Conservation (phyloP, 305 asterid genomes). For the Solanum aculeatissimum region DNA sequence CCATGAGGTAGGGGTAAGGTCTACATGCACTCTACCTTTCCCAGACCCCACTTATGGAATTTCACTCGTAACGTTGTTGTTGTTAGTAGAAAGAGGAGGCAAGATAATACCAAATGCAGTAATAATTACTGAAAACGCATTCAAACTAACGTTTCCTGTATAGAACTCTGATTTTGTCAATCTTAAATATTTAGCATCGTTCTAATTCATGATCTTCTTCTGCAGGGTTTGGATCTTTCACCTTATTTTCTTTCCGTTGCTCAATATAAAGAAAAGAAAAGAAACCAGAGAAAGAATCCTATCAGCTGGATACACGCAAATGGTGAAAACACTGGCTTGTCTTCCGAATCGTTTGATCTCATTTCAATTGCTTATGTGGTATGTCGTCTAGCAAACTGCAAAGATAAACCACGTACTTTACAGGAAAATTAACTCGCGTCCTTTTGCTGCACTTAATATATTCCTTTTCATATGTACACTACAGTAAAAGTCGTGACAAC, state of each 20-base stretch:
- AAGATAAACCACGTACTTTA: neutral
- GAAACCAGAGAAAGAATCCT: slow-evolving; percentile 26
- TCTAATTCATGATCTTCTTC: neutral
- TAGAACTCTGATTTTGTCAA: neutral
- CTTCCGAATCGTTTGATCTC: slow-evolving; percentile 71
- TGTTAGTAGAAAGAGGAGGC: neutral
- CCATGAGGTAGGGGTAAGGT: no score
- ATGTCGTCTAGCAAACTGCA: slow-evolving; percentile 2
- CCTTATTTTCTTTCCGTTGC: slow-evolving; percentile 93
- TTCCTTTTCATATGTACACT: neutral
- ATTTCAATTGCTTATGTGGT: slow-evolving; percentile 90
- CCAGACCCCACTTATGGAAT: no score
- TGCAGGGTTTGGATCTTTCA: slow-evolving; percentile 85
- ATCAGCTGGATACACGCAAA: slow-evolving; percentile 73
- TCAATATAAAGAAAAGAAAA: slow-evolving; percentile 54
- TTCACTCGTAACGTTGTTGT: no score
- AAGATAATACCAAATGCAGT: neutral
- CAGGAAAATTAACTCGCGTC: neutral
- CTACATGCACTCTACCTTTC: no score
- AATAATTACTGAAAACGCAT: neutral
- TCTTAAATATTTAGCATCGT: neutral
- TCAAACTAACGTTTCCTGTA: neutral
- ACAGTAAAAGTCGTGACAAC: neutral
- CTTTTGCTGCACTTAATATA: neutral
- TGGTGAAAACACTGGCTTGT: slow-evolving; percentile 84